Evolutionary conservation across 2,329 filamentous ascomycete species (phyloP).

Genomic region (Neophaeococcomyces mojaviensis): DNA sequence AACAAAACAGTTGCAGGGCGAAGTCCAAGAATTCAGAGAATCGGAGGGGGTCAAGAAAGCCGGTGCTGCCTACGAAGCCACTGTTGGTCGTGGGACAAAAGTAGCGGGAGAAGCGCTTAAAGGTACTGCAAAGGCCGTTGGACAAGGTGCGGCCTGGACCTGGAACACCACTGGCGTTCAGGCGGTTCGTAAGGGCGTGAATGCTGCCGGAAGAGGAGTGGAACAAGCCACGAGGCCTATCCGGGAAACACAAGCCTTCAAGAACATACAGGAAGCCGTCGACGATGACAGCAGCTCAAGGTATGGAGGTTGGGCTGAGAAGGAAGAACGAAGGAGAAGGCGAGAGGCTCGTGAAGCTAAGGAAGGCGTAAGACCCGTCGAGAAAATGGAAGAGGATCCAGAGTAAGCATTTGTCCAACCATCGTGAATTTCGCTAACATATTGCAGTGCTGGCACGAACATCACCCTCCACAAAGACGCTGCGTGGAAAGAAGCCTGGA

Average conservation of each 20-base stretch:
- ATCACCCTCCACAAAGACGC: constrained; percentile 94
- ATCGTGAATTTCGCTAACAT: constrained; percentile 26
- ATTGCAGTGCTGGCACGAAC: constrained; percentile 75
- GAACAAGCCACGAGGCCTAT: constrained; percentile 95
- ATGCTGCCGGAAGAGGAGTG: constrained; percentile 74
- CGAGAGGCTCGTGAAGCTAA: constrained; percentile 63
- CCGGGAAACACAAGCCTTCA: constrained; percentile 88
- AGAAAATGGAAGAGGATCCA: constrained; percentile 73
- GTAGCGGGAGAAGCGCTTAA: constrained; percentile 56
- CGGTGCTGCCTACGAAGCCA: constrained; percentile 78
- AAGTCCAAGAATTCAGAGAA: constrained; percentile 84
- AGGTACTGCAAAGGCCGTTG: constrained; percentile 75
- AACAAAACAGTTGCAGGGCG: constrained; percentile 85
- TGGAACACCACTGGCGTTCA: constrained; percentile 95
- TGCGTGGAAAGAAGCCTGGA: constrained; percentile 97
- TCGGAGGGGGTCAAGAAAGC: constrained; percentile 85
- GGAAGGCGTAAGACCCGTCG: constrained; percentile 43
- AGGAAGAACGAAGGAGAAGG: constrained; percentile 79
- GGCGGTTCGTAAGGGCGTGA: constrained; percentile 78
- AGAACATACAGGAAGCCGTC: constrained; percentile 86
- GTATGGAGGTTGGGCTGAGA: constrained; percentile 95
- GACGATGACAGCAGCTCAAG: constrained; percentile 93
- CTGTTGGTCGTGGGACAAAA: constrained; percentile 69
- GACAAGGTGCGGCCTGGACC: constrained; percentile 88
- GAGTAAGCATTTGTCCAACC: constrained; percentile 55